A percentile compares a stretch with the other conserved stretches of the same genome.
Evolutionary conservation across 352 stramenopile species (phyloP).

Genomic region (Ochromonadaceae sp.): DNA sequence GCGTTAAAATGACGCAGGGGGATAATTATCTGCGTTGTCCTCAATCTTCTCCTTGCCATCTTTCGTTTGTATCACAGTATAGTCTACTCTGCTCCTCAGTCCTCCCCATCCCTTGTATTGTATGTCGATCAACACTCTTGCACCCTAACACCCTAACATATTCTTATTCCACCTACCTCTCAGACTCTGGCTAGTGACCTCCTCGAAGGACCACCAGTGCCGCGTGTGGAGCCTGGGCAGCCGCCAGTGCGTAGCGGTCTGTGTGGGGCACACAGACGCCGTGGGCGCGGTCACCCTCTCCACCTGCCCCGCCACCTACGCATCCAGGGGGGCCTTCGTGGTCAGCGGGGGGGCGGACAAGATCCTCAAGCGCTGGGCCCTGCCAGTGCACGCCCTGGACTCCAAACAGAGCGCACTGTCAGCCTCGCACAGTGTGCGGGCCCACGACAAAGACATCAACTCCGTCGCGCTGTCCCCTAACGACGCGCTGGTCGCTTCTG

Average conservation of each 20-base stretch:
- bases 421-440: slow-evolving; percentile 38
- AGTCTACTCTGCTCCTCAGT: too few relatives aligned
- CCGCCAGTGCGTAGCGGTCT: slow-evolving; percentile 60
- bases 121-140: too few relatives aligned
- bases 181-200: not conserved
- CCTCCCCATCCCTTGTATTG: too few relatives aligned
- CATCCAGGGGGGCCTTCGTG: slow-evolving; percentile 66
- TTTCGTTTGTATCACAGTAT: too few relatives aligned
- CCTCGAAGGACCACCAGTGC: slow-evolving; percentile 19
- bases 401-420: not conserved
- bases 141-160: too few relatives aligned
- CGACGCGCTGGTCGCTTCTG: slow-evolving; percentile 87
- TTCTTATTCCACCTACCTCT: too few relatives aligned
- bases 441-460: slow-evolving; percentile 94
- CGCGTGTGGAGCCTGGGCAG: slow-evolving; percentile 11
- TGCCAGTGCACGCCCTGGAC: slow-evolving; percentile 37
- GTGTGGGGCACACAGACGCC: slow-evolving; percentile 78
- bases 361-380: slow-evolving; percentile 92
- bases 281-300: slow-evolving; percentile 78
- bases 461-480: slow-evolving; percentile 82
- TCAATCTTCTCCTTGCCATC: too few relatives aligned
- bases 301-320: slow-evolving; percentile 50
- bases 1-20: too few relatives aligned
- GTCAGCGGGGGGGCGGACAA: slow-evolving; percentile 89
- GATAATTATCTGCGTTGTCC: too few relatives aligned